phyloP scores from a whole-genome alignment of 2,329 filamentous ascomycete genomes.

The Pezizomycotina sp. region DNA sequence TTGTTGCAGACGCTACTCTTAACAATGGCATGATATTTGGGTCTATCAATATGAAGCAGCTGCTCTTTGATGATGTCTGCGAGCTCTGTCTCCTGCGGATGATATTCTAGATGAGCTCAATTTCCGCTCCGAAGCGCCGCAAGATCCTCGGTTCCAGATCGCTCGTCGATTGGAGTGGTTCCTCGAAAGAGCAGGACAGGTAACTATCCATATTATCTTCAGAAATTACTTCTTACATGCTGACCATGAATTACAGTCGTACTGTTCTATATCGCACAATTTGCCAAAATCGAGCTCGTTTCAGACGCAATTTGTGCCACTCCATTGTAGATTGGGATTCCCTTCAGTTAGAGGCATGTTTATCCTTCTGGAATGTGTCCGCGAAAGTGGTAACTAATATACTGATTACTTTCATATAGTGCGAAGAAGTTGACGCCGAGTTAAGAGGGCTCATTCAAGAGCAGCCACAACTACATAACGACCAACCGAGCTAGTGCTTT shows the following conservation, averaged over 20 bases:
- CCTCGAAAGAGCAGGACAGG: conserved; percentile 37
- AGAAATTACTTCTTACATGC: conserved; percentile 1
- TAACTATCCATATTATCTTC: conserved; percentile 20
- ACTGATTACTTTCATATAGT: conserved; percentile 28
- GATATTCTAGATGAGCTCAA: conserved; percentile 55
- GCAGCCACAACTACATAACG: conserved; percentile 38
- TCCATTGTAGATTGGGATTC: conserved; percentile 67
- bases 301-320: conserved; percentile 79
- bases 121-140: conserved; percentile 57
- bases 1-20: conserved; percentile 58
- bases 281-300: conserved; percentile 78
- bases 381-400: conserved; percentile 5
- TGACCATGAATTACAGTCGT: conserved; percentile 42
- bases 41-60: conserved; percentile 49
- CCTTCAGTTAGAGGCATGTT: conserved; percentile 54
- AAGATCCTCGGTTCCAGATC: conserved; percentile 57
- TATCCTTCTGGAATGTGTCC: background rate
- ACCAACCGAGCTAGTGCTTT: conserved; percentile 47
- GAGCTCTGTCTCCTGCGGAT: conserved; percentile 58
- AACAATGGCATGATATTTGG: conserved; percentile 54
- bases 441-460: conserved; percentile 47
- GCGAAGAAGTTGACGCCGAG: conserved; percentile 55
- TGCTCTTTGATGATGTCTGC: conserved; percentile 69
- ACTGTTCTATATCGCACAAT: conserved; percentile 68
- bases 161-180: conserved; percentile 58